A percentile compares a stretch with the other conserved stretches of the same genome.
Conservation (phyloP, 2,329 filamentous ascomycete genomes). For the Truncatella angustata region DNA sequence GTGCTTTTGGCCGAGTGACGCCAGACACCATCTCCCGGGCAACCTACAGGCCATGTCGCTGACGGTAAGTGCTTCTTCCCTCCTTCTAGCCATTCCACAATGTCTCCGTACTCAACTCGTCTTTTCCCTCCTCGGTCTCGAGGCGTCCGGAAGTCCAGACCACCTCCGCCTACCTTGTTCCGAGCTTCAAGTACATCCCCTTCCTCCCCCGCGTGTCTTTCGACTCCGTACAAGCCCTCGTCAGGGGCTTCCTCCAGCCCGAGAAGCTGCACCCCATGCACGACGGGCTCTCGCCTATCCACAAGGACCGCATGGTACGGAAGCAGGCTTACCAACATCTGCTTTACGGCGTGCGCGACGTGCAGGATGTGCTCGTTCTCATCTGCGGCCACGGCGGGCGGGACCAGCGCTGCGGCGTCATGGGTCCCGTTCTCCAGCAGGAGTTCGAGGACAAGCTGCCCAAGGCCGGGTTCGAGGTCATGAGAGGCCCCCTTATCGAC, state of each 20-base stretch:
- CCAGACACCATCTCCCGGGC: neutral
- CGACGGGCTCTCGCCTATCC: conserved; percentile 55
- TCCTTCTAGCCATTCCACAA: conserved; percentile 74
- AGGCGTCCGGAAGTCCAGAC: conserved; percentile 45
- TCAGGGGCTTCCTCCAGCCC: conserved; percentile 66
- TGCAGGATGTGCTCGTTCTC: conserved; percentile 70
- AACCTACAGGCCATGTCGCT: conserved; percentile 18
- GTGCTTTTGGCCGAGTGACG: conserved; percentile 21
- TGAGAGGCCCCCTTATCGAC: conserved; percentile 43
- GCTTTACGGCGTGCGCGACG: conserved; percentile 57
- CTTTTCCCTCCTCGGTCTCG: conserved; percentile 61
- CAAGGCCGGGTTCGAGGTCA: conserved; percentile 46
- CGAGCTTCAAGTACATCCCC: conserved; percentile 78
- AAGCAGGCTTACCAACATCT: conserved; percentile 51
- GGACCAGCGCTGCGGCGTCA: conserved; percentile 77
- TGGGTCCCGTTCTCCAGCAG: conserved; percentile 69
- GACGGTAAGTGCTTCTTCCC: conserved; percentile 27
- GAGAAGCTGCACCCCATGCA: conserved; percentile 60
- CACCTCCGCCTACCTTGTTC: conserved; percentile 73
- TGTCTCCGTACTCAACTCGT: conserved; percentile 73
- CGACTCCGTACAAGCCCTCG: conserved; percentile 53
- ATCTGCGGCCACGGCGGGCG: conserved; percentile 85
- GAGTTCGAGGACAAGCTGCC: conserved; percentile 67
- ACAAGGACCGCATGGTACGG: conserved; percentile 49
- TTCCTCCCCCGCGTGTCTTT: conserved; percentile 63